Percentiles rank a stretch among this genome's conserved stretches.
These are phyloP conservation scores for Fragaria vesca DNA, from an alignment of 306 rosid genomes.

Conservation along the genomic window DNA sequence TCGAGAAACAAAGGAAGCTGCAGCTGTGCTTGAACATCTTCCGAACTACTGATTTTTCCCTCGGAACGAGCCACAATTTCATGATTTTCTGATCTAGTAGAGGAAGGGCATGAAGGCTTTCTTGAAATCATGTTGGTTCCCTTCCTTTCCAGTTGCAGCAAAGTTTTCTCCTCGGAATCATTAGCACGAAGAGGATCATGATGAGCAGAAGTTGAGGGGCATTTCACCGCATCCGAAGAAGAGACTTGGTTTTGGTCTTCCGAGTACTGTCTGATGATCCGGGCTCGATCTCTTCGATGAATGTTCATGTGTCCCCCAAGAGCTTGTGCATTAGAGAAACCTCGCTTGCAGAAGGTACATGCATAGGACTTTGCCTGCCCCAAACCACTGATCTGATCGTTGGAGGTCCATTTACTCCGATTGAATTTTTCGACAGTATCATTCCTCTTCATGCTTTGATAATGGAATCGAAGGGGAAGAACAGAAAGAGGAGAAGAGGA, in stretches of 20 bases:
- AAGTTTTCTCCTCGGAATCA: neutral
- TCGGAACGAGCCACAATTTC: neutral
- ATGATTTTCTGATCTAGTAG: constrained; percentile 3
- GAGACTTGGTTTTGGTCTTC: constrained; percentile 40
- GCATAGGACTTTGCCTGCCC: constrained; percentile 42
- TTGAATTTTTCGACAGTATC: constrained; percentile 25
- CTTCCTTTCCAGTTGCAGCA: constrained; percentile 11
- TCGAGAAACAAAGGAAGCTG: constrained; percentile 33
- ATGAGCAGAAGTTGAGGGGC: constrained; percentile 8
- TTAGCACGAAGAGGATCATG: neutral
- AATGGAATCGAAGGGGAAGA: neutral
- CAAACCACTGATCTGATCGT: constrained; percentile 32
- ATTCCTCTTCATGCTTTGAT: neutral
- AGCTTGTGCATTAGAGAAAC: constrained; percentile 79
- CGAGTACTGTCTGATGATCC: constrained; percentile 53
- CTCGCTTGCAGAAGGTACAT: constrained; percentile 65
- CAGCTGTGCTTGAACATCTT: constrained; percentile 14
- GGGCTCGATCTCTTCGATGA: constrained; percentile 71
- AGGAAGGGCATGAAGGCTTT: neutral
- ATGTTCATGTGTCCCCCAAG: constrained; percentile 86
- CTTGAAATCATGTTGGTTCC: neutral
- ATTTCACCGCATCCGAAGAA: constrained; percentile 25
- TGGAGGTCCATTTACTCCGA: constrained; percentile 39
- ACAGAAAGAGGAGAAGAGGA: neutral
- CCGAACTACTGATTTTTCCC: constrained; percentile 16